Percentiles rank a stretch among this genome's conserved stretches.
phyloP scores from a whole-genome alignment of 495 filamentous ascomycete genomes.

The Hypoxylon rickii region DNA sequence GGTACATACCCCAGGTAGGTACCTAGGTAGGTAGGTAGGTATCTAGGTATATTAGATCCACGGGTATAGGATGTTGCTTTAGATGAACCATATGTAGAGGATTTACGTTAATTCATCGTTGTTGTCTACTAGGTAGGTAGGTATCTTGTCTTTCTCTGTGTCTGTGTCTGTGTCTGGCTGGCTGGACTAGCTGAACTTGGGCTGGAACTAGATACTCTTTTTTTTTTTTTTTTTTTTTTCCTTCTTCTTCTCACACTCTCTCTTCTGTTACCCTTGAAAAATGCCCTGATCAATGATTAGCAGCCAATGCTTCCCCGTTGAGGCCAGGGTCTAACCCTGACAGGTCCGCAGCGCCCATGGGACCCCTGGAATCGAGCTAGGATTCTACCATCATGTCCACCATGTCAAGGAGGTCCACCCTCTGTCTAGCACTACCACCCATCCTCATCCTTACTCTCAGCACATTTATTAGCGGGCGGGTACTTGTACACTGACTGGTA shows the following conservation, averaged over 20 bases:
- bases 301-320: slow-evolving; percentile 41
- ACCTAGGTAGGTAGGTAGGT: not conserved
- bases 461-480: slow-evolving; percentile 35
- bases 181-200: slow-evolving; percentile 5
- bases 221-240: too few species aligned
- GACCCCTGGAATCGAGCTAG: slow-evolving; percentile 31
- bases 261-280: slow-evolving; percentile 33
- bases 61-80: too few species aligned
- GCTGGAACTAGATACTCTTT: too few species aligned
- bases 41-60: too few species aligned
- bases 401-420: slow-evolving; percentile 31
- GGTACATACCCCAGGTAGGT: not conserved
- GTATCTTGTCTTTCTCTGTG: slow-evolving; percentile 22
- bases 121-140: too few species aligned
- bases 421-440: slow-evolving; percentile 37
- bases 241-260: too few species aligned
- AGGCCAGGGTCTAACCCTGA: slow-evolving; percentile 38
- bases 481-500: slow-evolving; percentile 23
- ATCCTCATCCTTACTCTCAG: slow-evolving; percentile 37
- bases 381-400: slow-evolving; percentile 35
- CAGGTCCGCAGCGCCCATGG: slow-evolving; percentile 34
- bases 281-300: slow-evolving; percentile 42
- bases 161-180: too few species aligned
- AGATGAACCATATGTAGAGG: too few species aligned
- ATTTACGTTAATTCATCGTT: too few species aligned